Conservation (phyloP, 768 basidiomycete genomes). For the Neoboletus magnificus region DNA sequence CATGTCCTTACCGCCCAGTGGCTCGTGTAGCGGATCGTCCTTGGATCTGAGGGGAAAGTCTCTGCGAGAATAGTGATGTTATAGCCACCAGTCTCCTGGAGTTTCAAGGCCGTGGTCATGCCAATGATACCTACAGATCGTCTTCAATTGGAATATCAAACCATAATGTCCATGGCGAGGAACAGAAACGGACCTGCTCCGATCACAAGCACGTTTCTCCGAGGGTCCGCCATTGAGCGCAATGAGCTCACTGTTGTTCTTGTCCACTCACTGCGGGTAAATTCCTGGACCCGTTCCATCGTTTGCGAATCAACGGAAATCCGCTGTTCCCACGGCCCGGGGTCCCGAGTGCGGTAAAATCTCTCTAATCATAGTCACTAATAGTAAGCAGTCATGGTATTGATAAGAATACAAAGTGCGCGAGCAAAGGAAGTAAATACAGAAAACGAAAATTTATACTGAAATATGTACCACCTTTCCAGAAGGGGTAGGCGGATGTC, state of each 20-base stretch:
- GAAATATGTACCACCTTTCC: too few relatives aligned
- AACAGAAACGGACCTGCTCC: not conserved
- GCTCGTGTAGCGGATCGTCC: constrained; percentile 67
- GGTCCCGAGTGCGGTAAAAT: too few relatives aligned
- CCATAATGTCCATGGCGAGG: not conserved
- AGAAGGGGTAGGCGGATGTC: too few relatives aligned
- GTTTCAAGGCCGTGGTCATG: constrained; percentile 64
- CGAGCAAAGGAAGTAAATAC: too few relatives aligned
- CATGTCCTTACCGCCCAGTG: constrained; percentile 63
- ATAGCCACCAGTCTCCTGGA: constrained; percentile 58
- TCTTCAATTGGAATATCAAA: not conserved
- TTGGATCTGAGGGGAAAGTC: constrained; percentile 62
- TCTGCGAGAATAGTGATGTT: constrained; percentile 67
- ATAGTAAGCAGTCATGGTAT: too few relatives aligned
- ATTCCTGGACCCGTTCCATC: too few relatives aligned
- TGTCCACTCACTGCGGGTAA: too few relatives aligned
- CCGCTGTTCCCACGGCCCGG: too few relatives aligned
- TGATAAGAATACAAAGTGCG: too few relatives aligned
- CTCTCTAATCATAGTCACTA: too few relatives aligned
- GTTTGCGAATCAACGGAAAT: too few relatives aligned
- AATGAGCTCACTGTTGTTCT: not conserved
- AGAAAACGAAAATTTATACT: too few relatives aligned
- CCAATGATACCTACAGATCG: constrained; percentile 60
- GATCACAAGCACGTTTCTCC: not conserved
- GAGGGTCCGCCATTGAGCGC: not conserved